Evolutionary conservation across 2,329 filamentous ascomycete species (phyloP).

Genomic region (Nemania serpens): DNA sequence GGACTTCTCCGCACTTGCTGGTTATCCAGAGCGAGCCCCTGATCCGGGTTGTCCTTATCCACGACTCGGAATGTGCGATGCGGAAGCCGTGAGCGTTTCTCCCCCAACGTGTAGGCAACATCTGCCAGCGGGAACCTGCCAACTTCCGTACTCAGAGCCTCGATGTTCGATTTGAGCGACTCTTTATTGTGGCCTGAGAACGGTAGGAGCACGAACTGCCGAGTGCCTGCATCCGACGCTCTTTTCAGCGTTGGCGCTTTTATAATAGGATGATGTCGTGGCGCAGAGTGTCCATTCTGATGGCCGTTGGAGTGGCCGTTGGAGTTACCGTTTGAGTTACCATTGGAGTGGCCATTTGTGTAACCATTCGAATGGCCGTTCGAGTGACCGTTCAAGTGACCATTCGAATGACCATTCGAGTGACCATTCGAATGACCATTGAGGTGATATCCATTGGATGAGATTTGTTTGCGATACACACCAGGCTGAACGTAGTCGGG

Average conservation of each 20-base stretch:
- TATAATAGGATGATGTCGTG: background rate
- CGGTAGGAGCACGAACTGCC: slow-evolving; percentile 28
- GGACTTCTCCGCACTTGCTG: background rate
- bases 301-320: too few species aligned
- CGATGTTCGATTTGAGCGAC: background rate
- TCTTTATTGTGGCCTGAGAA: slow-evolving; percentile 6
- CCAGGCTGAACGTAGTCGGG: slow-evolving; percentile 12
- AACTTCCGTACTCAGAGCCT: background rate
- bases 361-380: too few species aligned
- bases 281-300: too few species aligned
- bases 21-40: background rate
- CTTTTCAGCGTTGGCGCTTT: background rate
- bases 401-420: too few species aligned
- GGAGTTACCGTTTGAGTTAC: too few species aligned
- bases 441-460: too few species aligned
- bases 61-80: background rate
- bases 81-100: background rate
- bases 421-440: too few species aligned
- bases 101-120: background rate
- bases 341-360: too few species aligned
- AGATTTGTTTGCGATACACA: background rate
- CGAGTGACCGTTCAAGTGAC: too few species aligned
- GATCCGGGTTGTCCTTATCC: background rate
- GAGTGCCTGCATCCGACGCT: slow-evolving; percentile 22
- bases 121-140: background rate